Percentiles rank a stretch among this genome's conserved stretches.
phyloP scores from a whole-genome alignment of 257 asterid species.

The Solanum pennellii region DNA sequence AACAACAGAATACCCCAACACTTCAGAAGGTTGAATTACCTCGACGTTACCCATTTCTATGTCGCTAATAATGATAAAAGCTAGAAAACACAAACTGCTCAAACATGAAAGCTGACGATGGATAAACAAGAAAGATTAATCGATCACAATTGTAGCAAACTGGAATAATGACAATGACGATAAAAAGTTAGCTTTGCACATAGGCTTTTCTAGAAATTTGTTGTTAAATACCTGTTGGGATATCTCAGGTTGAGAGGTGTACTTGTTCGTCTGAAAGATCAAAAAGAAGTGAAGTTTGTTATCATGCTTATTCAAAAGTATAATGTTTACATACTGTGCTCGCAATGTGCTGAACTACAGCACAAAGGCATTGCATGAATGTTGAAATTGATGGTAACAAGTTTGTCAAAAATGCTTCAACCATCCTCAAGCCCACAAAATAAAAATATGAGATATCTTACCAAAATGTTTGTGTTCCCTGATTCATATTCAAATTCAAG shows the following conservation, averaged over 20 bases:
- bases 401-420: neutral
- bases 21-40: neutral
- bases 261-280: constrained; percentile 54
- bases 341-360: neutral
- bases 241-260: constrained; percentile 65
- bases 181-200: neutral
- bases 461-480: constrained; percentile 82
- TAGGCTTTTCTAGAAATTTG: neutral
- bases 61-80: neutral
- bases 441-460: constrained; percentile 14
- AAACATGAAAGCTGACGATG: neutral
- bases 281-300: neutral
- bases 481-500: constrained; percentile 97
- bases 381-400: neutral
- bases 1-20: neutral
- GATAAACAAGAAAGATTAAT: neutral
- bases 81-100: neutral
- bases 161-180: neutral
- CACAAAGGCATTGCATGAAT: neutral
- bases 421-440: neutral
- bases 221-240: constrained; percentile 59
- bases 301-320: neutral
- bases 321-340: neutral
- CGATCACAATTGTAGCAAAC: neutral
- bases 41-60: neutral